Evolutionary conservation across 805 yeast species (phyloP), one percentile per base, ranked within the genome.

Genomic region (Maudiozyma pseudohumilis): DNA sequence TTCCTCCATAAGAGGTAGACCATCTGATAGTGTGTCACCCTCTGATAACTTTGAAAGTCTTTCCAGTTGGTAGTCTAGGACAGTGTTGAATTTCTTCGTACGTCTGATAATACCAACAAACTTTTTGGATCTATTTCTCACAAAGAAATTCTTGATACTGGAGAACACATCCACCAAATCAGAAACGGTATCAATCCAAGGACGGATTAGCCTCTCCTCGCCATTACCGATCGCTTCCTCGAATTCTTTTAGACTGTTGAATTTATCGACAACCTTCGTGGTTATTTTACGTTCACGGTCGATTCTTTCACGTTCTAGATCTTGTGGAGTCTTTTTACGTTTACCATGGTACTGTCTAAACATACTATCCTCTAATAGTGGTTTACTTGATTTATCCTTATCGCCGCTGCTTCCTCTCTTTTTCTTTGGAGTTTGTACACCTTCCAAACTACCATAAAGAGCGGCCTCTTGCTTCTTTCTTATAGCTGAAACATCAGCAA

Each of bases 141-240:
- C 82, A 51, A 84, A 88, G 46, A 92, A 84, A 48, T 77, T 76
- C 43, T 79, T 70, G 10, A 84, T 86, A 39, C 78, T 73, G 19
- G 82, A 75, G 53, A 92, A 88, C 42, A 83, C 75, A 51, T 87
- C 94, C 29, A 89, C 75, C 35, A 92, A 67, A 46, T 82, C 94
- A 2, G 84, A 73, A 0, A 89, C 95, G 5, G 77, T 64, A 42
- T 85, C 84, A 46, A 84, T 70, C 97, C 97, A 92, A 2, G 84
- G 73, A 6, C 70, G 66, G 2, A 76, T 70, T 0, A 92, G 82
- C n/a, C 74, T 75, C 12, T 57, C 61, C 44, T 78, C 80, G 3
- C 70, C 74, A 3, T 55, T 48, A 29, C 65, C 69, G 28, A 76
- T 45, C 3, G 74, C 74, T 1, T 61, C 61, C 24, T 67, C 63